Base-by-base conservation (phyloP, 495 filamentous ascomycete genomes). In the Talaromyces nanjingensis region DNA sequence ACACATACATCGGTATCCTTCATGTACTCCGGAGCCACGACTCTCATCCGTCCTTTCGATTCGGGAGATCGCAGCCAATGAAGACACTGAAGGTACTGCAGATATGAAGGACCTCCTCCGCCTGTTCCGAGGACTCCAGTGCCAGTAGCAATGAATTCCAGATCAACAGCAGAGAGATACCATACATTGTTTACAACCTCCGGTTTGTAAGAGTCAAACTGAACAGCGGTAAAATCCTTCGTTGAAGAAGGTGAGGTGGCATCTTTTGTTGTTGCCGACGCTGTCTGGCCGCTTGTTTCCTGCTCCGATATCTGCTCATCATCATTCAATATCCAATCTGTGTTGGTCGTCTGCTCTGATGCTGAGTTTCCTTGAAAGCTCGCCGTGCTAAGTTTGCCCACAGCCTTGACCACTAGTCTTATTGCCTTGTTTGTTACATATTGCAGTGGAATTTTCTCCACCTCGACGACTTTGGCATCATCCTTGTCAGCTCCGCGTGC, bases 121-220 rank as follows among this genome's bases (percentile, higher is more conserved):
- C 67, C 71, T 11, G 69, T 69, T 1, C 69, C 68, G 0, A 72
- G 61, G 6, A 72, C 65, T 11, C 69, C 68, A 1, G 66, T 71
- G 7, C 68, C 70, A 1, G 65, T 66, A 42, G 70, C 69, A 37
- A 70, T 71, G 64, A 68, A 72, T 66, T 71, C 68, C 3, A 70
- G 65, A 62, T 70, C 69, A 2, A 66, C 52, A 7, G 68, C 59
- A 22, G 65, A 69, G 20, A 70, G 56, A 60, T 70, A 69, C 71
- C 71, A 72, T 47, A 65, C 59, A 22, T 81, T 79, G 20, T 80
- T 73, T 59, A 68, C 70, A 16, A 86, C 78, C 7, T 67, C 71
- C 0, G 85, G 85, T 33, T 65, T 75, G 66, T 87, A 87, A 1
- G 67, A 74, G 5, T 71, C 64, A 16, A 84, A 74, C 54, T 86